Conservation (phyloP, 805 yeast genomes). For the Metschnikowia continentalis region DNA sequence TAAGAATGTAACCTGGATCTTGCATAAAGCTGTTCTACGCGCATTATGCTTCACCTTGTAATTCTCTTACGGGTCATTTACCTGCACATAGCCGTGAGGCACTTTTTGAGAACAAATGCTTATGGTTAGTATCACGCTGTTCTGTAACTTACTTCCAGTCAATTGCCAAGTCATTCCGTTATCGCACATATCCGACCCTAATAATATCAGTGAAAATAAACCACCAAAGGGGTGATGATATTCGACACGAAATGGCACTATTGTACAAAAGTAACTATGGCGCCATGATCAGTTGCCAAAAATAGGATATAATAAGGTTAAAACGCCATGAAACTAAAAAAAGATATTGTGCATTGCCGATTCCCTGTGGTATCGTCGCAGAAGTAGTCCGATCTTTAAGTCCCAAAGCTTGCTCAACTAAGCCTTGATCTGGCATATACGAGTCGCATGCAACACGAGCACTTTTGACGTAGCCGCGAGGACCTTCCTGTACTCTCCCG, state of each 20-base stretch:
- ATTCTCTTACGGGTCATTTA: background rate
- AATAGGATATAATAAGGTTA: background rate
- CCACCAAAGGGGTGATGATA: too few species aligned
- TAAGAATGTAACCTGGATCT: slow-evolving; percentile 1
- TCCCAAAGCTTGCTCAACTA: background rate
- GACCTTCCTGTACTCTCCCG: slow-evolving; percentile 3
- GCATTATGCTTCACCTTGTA: background rate
- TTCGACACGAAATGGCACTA: too few species aligned
- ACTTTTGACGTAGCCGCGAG: slow-evolving; percentile 1
- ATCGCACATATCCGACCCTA: background rate
- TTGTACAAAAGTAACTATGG: too few species aligned
- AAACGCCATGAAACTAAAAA: background rate
- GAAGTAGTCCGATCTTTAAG: background rate
- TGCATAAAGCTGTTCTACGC: slow-evolving; percentile 1
- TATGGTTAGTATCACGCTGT: background rate
- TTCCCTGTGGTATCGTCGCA: background rate
- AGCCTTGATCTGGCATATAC: slow-evolving; percentile 1
- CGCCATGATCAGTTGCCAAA: background rate
- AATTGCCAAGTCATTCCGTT: background rate
- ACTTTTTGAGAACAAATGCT: background rate
- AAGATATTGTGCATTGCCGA: background rate
- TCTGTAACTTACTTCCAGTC: background rate
- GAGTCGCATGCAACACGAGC: background rate
- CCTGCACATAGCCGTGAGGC: background rate
- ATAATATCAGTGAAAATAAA: background rate